Evolutionary conservation across 805 yeast genomes (phyloP), one percentile per base, ranked within the genome.

Genomic region (Saccharomycopsis capsularis): DNA sequence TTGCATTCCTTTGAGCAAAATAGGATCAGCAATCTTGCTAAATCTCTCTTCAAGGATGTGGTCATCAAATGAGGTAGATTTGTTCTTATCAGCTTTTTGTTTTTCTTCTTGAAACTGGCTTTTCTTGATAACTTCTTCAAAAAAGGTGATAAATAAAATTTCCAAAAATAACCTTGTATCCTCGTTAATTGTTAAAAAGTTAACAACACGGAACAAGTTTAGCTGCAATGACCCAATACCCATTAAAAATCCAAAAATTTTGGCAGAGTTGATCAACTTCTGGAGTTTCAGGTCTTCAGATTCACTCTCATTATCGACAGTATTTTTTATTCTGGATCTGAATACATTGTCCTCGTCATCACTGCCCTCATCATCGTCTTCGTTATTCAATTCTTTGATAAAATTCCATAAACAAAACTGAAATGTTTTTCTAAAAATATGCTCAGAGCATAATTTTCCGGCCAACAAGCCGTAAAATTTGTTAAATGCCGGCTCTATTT

Each of bases 321-420:
- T 60, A 48, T 50, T 53, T 24, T 36, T 48, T 25, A 47, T 37
- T 46, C 47, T 44, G 48, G 52, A 55, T 58, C 57, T 59, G 55
- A 60, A 56, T 45, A 57, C 55, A 38, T 59, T 67, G 18, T 51
- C 25, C 38, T 52, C 61, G 1, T 56, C 63, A 7, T 55, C 66
- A 22, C 57, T 61, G 32, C 60, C 63, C 5, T 58, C 59, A 21
- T 66, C 71, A 2, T 64, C 68, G 3, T 74, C 77, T 1, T 73
- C 77, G n/a, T 68, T 71, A 32, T 66, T 69, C 40, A 87, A 68
- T 32, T 81, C 86, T 56, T 80, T 80, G 16, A 90, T 58, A 40
- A 80, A 73, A 63, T 93, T 96, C 98, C 98, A 93, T 37, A 93
- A 70, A 57, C 79, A 70, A 62, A 93, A 89, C 61, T 91, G 97